phyloP scores from a whole-genome alignment of 2,329 filamentous ascomycete genomes.

The Monascus ruber region DNA sequence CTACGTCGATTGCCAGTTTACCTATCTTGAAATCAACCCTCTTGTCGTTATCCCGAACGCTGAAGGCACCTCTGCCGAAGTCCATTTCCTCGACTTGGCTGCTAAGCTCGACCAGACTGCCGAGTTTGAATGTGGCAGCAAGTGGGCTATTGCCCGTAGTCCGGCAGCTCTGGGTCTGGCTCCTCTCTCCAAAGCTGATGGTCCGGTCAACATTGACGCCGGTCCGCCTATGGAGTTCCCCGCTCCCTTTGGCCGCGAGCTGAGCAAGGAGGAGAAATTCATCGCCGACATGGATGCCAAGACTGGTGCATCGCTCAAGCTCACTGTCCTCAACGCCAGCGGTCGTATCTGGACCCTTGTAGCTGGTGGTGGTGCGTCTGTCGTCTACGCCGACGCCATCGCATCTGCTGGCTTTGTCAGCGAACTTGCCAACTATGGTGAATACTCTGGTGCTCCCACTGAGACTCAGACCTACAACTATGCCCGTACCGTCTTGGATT shows the following conservation, averaged over 20 bases:
- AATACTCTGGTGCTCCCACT: slow-evolving; percentile 97
- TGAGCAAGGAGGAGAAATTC: slow-evolving; percentile 98
- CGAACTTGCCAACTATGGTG: slow-evolving; percentile 97
- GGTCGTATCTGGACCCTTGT: slow-evolving; percentile 97
- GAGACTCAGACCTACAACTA: slow-evolving; percentile 99
- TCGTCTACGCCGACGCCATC: slow-evolving; percentile 98
- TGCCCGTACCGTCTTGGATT: slow-evolving; percentile 87
- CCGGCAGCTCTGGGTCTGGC: slow-evolving; percentile 79
- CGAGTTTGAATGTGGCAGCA: slow-evolving; percentile 97
- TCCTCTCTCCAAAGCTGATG: slow-evolving; percentile 48
- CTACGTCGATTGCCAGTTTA: slow-evolving; percentile 99
- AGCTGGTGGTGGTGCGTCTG: slow-evolving; percentile 97
- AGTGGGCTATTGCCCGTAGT: slow-evolving; percentile 94
- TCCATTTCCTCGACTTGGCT: slow-evolving; percentile 96
- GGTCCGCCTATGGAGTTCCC: slow-evolving; percentile 98
- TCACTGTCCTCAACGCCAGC: slow-evolving; percentile 83
- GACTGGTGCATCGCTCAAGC: slow-evolving; percentile 96
- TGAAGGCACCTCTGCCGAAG: slow-evolving; percentile 80
- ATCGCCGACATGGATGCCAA: slow-evolving; percentile 98
- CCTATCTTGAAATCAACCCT: slow-evolving; percentile 99
- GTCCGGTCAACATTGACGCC: slow-evolving; percentile 86
- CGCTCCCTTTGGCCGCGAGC: slow-evolving; percentile 94
- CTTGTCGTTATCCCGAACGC: slow-evolving; percentile 94
- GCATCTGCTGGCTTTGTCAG: slow-evolving; percentile 89
- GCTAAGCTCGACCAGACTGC: slow-evolving; percentile 98